These are phyloP conservation scores for Fusarium udum DNA, from an alignment of 2,329 filamentous ascomycete species.

Conservation along the genomic window DNA sequence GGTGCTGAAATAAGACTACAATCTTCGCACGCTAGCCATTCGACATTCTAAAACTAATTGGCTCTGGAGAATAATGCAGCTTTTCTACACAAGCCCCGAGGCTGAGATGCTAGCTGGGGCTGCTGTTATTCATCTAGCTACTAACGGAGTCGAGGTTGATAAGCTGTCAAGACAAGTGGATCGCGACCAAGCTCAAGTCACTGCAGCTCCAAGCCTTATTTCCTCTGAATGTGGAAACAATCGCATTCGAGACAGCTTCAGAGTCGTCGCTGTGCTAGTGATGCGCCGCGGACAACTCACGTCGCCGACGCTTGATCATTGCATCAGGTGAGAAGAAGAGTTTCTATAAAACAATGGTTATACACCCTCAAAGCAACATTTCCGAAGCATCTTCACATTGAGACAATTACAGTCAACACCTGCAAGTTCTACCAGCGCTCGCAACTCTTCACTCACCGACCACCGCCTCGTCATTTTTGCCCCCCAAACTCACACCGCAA, in stretches of 20 bases:
- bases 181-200: background rate
- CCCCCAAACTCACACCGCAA: background rate
- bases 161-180: background rate
- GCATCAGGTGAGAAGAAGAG: no score
- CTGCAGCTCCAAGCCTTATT: background rate
- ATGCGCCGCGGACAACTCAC: background rate
- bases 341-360: background rate
- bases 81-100: background rate
- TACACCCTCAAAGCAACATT: no score
- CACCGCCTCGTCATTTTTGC: no score
- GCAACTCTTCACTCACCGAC: background rate
- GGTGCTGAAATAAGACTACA: background rate
- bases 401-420: background rate
- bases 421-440: background rate
- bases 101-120: background rate
- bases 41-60: background rate
- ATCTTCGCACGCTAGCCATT: no score
- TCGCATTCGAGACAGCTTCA: background rate
- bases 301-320: background rate
- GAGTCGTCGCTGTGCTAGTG: background rate
- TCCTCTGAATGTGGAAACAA: background rate
- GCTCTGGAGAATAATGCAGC: no score
- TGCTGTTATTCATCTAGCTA: background rate
- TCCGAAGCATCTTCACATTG: background rate
- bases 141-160: background rate